Percentiles rank a stretch among this genome's conserved stretches.
Conservation (phyloP, 208 protist species). For the Wallacemonas sp. region DNA sequence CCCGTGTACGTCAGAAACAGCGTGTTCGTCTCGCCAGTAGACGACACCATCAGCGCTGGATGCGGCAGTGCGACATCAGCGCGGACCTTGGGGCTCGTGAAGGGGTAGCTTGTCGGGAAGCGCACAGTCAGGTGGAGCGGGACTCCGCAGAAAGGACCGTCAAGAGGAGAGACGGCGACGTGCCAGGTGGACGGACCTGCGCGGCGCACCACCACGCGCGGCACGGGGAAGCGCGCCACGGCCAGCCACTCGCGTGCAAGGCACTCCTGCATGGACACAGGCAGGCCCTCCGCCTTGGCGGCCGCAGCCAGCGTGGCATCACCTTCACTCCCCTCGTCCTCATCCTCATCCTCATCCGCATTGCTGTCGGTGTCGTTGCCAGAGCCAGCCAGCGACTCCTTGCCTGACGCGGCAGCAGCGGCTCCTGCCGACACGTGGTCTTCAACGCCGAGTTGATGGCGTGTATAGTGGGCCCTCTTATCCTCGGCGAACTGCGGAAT, state of each 20-base stretch:
- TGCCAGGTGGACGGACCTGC: constrained; percentile 29
- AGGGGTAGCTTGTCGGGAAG: constrained; percentile 51
- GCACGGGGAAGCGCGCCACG: background rate
- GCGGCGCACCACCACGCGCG: background rate
- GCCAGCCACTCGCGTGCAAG: constrained; percentile 5
- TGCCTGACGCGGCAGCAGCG: too few species aligned
- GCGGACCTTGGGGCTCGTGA: constrained; percentile 38
- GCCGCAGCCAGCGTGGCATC: background rate
- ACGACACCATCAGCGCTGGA: constrained; percentile 30
- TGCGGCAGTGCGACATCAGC: constrained; percentile 44
- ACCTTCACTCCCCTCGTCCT: background rate
- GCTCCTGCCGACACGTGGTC: too few species aligned
- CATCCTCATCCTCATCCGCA: background rate
- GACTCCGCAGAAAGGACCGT: constrained; percentile 48
- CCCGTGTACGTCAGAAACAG: constrained; percentile 30
- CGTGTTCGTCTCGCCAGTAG: constrained; percentile 36
- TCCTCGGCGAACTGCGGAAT: constrained; percentile 2
- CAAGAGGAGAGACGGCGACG: constrained; percentile 40
- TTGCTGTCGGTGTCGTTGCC: background rate
- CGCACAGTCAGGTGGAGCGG: constrained; percentile 36
- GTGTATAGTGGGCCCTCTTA: constrained; percentile 7
- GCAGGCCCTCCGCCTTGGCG: background rate
- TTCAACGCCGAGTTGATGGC: background rate
- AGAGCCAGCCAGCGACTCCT: background rate
- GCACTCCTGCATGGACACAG: background rate